Evolutionary conservation across 306 rosid genomes (phyloP), one percentile per base, ranked within the genome.

Genomic region (Crotalaria pallida): DNA sequence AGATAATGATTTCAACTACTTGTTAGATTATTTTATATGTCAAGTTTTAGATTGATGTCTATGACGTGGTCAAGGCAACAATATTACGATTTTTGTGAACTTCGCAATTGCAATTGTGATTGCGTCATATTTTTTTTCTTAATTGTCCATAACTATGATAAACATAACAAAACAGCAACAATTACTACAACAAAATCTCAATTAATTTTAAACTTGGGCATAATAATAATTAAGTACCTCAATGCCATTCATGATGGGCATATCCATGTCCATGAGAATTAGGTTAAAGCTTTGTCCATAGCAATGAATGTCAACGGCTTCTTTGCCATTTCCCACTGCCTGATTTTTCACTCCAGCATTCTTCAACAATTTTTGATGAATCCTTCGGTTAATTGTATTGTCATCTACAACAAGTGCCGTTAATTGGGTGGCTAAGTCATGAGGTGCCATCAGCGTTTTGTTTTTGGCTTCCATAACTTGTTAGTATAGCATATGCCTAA

Each of bases 191-290:
- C 34, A 0, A 13, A 36, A 31, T 4, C 8, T 56, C 58, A 55
- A 56, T 29, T 19, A 66, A 56, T 45, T 18, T 2, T 23, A 58
- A 67, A 58, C 10, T 48, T 59, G 70, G 24, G 21, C 0, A 13
- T 41, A 27, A 52, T 26, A 68, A 69, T 9, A 72, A 61, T 24
- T 2, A 11, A 31, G 5, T 36, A 81, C 98, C 95, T 92, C 84
- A 58, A 89, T 78, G 69, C 98, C 98, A 80, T 88, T 82, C 98
- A 92, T 89, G 44, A 92, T 17, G 26, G 98, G 96, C 98, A 92
- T 92, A 11, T 92, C 98, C 78, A 75, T 69, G 80, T 92, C 98
- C 96, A 92, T 89, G 74, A 92, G 83, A 80, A 92, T 89, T 6
- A 92, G 92, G 77, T 89, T 92, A 75, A 92, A 92, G 16, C 34